Evolutionary conservation across 192 early-diverging fungal species (phyloP).

Genomic region (Backusella sp.): DNA sequence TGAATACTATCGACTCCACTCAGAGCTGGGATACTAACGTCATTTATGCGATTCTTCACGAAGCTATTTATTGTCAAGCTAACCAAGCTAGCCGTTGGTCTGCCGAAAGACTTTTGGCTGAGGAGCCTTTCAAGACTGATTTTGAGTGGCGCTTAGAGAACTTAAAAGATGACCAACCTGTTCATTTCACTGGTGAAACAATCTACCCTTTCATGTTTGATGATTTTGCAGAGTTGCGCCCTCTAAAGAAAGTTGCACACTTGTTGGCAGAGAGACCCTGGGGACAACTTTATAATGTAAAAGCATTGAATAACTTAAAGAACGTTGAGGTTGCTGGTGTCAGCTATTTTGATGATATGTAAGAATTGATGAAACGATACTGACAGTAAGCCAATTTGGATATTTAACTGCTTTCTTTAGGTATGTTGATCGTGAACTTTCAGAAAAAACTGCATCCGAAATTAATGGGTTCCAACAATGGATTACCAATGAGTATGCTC

Average conservation of each 20-base stretch:
- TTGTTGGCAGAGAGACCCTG: slow-evolving; percentile 56
- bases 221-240: slow-evolving; percentile 60
- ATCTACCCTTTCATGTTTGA: slow-evolving; percentile 76
- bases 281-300: slow-evolving; percentile 54
- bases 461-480: slow-evolving; percentile 59
- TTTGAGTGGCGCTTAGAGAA: slow-evolving; percentile 50
- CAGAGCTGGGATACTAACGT: slow-evolving; percentile 58
- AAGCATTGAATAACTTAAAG: slow-evolving; percentile 34
- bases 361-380: background rate
- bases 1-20: slow-evolving; percentile 36
- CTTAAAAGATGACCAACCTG: slow-evolving; percentile 45
- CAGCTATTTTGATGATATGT: slow-evolving; percentile 72
- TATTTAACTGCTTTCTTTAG: background rate
- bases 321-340: slow-evolving; percentile 58
- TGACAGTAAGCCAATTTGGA: background rate
- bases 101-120: slow-evolving; percentile 52
- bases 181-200: slow-evolving; percentile 67
- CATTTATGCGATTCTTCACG: slow-evolving; percentile 66
- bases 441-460: slow-evolving; percentile 51
- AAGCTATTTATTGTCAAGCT: slow-evolving; percentile 64
- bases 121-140: slow-evolving; percentile 26
- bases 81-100: slow-evolving; percentile 57
- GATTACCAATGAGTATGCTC: slow-evolving; percentile 70
- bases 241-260: slow-evolving; percentile 55
- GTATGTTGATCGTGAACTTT: slow-evolving; percentile 61